These are phyloP conservation scores for Colletotrichum eremochloae DNA, from an alignment of 2,329 filamentous ascomycete genomes.

Conservation along the genomic window DNA sequence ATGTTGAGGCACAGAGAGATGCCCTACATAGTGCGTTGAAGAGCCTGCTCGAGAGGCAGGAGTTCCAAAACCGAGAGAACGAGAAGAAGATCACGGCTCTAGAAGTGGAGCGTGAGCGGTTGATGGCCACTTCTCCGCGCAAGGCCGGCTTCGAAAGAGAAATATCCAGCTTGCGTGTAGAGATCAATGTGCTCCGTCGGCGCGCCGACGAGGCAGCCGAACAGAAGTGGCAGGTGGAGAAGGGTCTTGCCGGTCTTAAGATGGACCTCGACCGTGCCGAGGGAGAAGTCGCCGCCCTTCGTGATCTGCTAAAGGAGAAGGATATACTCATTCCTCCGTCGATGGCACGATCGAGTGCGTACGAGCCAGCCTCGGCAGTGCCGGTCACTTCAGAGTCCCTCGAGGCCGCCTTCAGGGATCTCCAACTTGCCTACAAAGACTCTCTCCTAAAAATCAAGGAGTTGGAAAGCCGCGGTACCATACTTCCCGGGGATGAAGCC, in stretches of 20 bases:
- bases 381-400: slow-evolving; percentile 79
- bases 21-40: slow-evolving; percentile 90
- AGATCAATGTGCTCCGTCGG: slow-evolving; percentile 86
- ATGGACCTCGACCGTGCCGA: slow-evolving; percentile 97
- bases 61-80: slow-evolving; percentile 86
- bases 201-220: slow-evolving; percentile 94
- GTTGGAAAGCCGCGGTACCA: slow-evolving; percentile 66
- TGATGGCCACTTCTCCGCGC: slow-evolving; percentile 76
- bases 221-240: slow-evolving; percentile 96
- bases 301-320: slow-evolving; percentile 82
- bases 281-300: slow-evolving; percentile 89
- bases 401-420: slow-evolving; percentile 78
- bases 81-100: slow-evolving; percentile 83
- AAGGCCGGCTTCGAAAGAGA: slow-evolving; percentile 87
- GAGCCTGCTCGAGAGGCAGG: slow-evolving; percentile 86
- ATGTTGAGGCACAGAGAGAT: slow-evolving; percentile 93
- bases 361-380: slow-evolving; percentile 26
- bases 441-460: slow-evolving; percentile 76
- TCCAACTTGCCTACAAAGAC: slow-evolving; percentile 78
- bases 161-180: slow-evolving; percentile 81
- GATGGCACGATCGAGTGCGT: slow-evolving; percentile 59
- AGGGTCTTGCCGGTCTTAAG: slow-evolving; percentile 87
- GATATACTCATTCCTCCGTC: slow-evolving; percentile 81
- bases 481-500: slow-evolving; percentile 63
- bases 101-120: slow-evolving; percentile 82